Percentiles rank a stretch among this genome's conserved stretches.
phyloP scores from a whole-genome alignment of 352 stramenopile species.

The Globisporangium acanthophoron region DNA sequence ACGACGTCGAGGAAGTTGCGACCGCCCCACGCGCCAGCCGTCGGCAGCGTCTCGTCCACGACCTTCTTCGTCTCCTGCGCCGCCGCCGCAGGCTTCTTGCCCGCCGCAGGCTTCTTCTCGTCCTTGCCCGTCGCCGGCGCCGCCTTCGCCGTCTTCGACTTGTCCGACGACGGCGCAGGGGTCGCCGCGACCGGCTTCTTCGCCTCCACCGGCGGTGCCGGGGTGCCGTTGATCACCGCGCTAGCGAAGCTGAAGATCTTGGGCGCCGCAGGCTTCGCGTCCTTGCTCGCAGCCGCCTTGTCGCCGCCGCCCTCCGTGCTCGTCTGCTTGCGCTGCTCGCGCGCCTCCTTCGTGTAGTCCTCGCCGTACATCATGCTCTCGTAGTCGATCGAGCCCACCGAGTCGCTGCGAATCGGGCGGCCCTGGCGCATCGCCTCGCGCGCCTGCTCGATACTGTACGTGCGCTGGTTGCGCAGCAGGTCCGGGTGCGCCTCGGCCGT shows the following conservation, averaged over 20 bases:
- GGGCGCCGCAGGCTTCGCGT: constrained; percentile 9
- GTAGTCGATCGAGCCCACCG: constrained; percentile 84
- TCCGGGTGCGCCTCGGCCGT: constrained; percentile 78
- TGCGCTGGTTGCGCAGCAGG: constrained; percentile 87
- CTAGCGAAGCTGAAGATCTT: constrained; percentile 71
- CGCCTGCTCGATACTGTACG: constrained; percentile 91
- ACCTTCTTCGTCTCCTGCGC: constrained; percentile 1
- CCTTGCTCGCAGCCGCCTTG: constrained; percentile 1
- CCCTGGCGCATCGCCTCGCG: constrained; percentile 86
- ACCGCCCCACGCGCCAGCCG: constrained; percentile 69
- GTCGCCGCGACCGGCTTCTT: constrained; percentile 36
- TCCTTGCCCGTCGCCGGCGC: constrained; percentile 30
- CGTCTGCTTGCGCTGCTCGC: constrained; percentile 59
- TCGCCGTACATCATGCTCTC: constrained; percentile 89
- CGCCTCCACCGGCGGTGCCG: constrained; percentile 27
- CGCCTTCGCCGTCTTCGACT: constrained; percentile 21
- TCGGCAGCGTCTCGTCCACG: constrained; percentile 45
- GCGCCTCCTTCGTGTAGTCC: constrained; percentile 85
- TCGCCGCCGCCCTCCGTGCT: constrained; percentile 10
- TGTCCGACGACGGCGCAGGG: constrained; percentile 16
- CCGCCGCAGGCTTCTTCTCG: constrained; percentile 23
- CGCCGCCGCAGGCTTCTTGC: constrained; percentile 17
- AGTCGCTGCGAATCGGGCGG: constrained; percentile 84
- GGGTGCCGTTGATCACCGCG: constrained; percentile 73
- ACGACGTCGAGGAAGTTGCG: constrained; percentile 83